A percentile compares a stretch with the other conserved stretches of the same genome.
Conservation (phyloP, 2,329 filamentous ascomycete genomes). For the Basipetospora chlamydospora region DNA sequence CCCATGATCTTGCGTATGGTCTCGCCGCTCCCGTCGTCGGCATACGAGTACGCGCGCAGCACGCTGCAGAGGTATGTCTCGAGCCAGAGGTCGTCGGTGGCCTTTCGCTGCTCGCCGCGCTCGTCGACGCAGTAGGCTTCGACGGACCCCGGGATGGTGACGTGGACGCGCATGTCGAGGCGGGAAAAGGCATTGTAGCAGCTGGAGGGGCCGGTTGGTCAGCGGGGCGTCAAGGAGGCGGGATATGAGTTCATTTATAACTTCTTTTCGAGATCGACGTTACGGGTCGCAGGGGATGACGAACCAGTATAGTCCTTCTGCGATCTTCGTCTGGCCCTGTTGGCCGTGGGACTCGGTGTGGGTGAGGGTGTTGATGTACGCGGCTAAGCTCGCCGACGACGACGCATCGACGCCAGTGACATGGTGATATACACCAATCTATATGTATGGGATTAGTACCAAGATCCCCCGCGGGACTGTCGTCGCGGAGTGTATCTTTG, state of each 20-base stretch:
- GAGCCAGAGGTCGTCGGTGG: conserved; percentile 88
- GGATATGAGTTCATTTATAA: not conserved
- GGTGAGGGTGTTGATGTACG: conserved; percentile 95
- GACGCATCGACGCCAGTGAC: conserved; percentile 95
- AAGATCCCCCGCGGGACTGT: too few species aligned
- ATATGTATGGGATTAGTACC: too few species aligned
- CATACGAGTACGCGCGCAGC: conserved; percentile 86
- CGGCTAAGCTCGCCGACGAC: conserved; percentile 88
- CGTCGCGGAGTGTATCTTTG: too few species aligned
- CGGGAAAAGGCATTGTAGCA: conserved; percentile 99
- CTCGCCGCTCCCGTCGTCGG: conserved; percentile 87
- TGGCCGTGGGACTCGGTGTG: conserved; percentile 68
- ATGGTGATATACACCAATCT: conserved; percentile 95
- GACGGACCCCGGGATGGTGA: conserved; percentile 89
- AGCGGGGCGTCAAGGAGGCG: not conserved
- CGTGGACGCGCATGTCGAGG: conserved; percentile 95
- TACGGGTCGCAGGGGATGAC: conserved; percentile 12
- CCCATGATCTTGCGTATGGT: conserved; percentile 94
- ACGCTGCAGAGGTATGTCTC: conserved; percentile 97
- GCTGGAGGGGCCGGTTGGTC: conserved; percentile 17
- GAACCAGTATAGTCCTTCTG: conserved; percentile 88
- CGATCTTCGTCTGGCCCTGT: conserved; percentile 60
- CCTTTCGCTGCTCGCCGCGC: conserved; percentile 83
- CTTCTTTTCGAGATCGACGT: too few species aligned
- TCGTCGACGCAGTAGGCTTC: conserved; percentile 98